phyloP scores from a whole-genome alignment of 2,329 filamentous ascomycete genomes.

The Fusarium lyarnte region DNA sequence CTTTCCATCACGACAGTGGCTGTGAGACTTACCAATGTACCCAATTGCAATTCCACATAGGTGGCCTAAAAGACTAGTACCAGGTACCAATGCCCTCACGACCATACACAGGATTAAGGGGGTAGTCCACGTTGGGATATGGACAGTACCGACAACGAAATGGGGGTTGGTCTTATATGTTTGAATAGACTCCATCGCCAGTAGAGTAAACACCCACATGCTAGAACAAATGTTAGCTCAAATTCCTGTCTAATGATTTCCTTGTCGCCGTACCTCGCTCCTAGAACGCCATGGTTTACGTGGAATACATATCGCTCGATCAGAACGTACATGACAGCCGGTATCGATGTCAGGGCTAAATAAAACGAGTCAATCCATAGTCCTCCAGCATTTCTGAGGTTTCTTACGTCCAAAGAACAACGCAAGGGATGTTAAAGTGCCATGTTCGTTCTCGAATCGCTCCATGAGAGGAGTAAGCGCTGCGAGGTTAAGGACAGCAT shows the following conservation, averaged over 20 bases:
- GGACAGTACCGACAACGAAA: slow-evolving; percentile 68
- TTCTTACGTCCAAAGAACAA: slow-evolving; percentile 92
- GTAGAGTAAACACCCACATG: slow-evolving; percentile 90
- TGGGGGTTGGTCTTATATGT: slow-evolving; percentile 84
- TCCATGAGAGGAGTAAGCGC: slow-evolving; percentile 89
- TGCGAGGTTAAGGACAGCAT: slow-evolving; percentile 80
- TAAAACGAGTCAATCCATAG: slow-evolving; percentile 14
- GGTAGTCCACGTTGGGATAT: slow-evolving; percentile 92
- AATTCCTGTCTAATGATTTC: no score
- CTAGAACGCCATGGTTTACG: slow-evolving; percentile 78
- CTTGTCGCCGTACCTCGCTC: slow-evolving; percentile 73
- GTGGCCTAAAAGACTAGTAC: slow-evolving; percentile 87
- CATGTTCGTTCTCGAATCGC: slow-evolving; percentile 91
- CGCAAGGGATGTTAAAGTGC: slow-evolving; percentile 86
- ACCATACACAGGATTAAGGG: slow-evolving; percentile 82
- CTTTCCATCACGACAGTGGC: neutral
- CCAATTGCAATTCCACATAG: slow-evolving; percentile 84
- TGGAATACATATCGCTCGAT: slow-evolving; percentile 79
- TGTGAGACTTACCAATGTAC: slow-evolving; percentile 77
- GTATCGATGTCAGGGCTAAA: slow-evolving; percentile 81
- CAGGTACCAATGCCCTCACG: slow-evolving; percentile 79
- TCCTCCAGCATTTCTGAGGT: neutral
- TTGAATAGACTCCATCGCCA: slow-evolving; percentile 86
- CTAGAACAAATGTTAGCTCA: slow-evolving; percentile 55
- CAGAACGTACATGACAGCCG: slow-evolving; percentile 81